Conservation (phyloP, 768 basidiomycete species). For the Suillus subaureus region DNA sequence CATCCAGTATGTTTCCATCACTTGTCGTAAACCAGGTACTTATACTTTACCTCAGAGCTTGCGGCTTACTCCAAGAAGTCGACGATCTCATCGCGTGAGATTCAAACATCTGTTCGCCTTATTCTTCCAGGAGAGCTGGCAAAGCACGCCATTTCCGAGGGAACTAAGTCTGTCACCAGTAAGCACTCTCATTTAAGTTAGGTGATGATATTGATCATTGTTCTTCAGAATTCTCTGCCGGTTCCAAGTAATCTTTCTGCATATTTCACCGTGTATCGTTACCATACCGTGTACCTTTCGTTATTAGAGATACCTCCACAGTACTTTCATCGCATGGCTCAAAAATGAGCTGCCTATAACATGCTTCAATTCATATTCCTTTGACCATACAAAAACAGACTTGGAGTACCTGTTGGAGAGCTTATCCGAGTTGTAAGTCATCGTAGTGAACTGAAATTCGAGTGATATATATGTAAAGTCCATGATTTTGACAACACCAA, state of each 20-base stretch:
- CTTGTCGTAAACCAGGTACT: background rate
- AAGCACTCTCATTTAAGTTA: constrained; percentile 25
- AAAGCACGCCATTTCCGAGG: constrained; percentile 89
- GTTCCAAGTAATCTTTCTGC: constrained; percentile 47
- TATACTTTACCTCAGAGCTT: constrained; percentile 50
- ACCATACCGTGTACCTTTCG: constrained; percentile 34
- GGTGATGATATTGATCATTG: constrained; percentile 14
- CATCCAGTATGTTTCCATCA: constrained; percentile 50
- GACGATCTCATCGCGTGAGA: constrained; percentile 89
- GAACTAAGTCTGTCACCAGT: constrained; percentile 76
- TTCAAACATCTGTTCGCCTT: constrained; percentile 81
- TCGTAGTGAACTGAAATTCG: background rate
- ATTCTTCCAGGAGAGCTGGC: constrained; percentile 86
- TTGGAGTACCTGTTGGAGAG: background rate
- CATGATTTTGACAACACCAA: background rate
- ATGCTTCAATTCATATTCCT: background rate
- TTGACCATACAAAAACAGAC: background rate
- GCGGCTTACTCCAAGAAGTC: constrained; percentile 89
- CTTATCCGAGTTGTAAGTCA: background rate
- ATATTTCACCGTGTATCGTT: constrained; percentile 32
- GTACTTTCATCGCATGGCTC: background rate
- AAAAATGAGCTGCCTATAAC: background rate
- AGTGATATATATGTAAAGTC: background rate
- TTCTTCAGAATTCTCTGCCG: constrained; percentile 61
- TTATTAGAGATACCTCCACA: constrained; percentile 34